Evolutionary conservation across 2,329 filamentous ascomycete species (phyloP).

Genomic region (Blastomyces percursus): DNA sequence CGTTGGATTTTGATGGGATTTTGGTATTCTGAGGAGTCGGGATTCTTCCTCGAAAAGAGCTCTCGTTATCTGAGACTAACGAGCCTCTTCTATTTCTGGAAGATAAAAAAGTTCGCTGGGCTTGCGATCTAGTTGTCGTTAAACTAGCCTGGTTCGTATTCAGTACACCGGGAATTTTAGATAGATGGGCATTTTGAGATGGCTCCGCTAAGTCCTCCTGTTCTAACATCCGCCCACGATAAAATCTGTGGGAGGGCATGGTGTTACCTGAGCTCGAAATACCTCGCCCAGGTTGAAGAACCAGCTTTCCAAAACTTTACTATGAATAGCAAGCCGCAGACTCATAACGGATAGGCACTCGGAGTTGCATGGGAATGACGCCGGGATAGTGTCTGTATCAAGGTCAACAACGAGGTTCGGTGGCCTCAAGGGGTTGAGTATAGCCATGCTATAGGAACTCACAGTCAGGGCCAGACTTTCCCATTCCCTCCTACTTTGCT

Average conservation of each 20-base stretch:
- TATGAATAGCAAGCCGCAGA: conserved; percentile 18
- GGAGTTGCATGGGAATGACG: neutral
- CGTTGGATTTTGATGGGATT: conserved; percentile 18
- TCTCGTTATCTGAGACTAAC: conserved; percentile 23
- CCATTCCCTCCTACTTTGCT: neutral
- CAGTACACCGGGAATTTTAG: conserved; percentile 17
- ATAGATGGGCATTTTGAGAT: conserved; percentile 18
- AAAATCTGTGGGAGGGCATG: conserved; percentile 30
- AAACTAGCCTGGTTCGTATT: conserved; percentile 14
- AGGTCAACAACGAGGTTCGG: neutral
- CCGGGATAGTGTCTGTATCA: neutral
- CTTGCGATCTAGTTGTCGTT: conserved; percentile 20
- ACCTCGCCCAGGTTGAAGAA: conserved; percentile 21
- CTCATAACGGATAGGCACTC: conserved; percentile 22
- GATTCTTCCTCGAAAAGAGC: conserved; percentile 6
- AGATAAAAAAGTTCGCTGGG: conserved; percentile 19
- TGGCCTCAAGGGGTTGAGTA: neutral
- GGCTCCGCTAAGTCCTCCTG: conserved; percentile 19
- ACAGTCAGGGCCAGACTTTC: neutral
- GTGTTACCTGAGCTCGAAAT: conserved; percentile 20
- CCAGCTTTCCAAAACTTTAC: conserved; percentile 19
- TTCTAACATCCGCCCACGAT: conserved; percentile 23
- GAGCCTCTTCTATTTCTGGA: conserved; percentile 19
- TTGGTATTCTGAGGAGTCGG: conserved; percentile 11
- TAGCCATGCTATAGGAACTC: neutral